These are phyloP conservation scores for Naumovozyma baii DNA, from an alignment of 805 yeast species.

Conservation along the genomic window DNA sequence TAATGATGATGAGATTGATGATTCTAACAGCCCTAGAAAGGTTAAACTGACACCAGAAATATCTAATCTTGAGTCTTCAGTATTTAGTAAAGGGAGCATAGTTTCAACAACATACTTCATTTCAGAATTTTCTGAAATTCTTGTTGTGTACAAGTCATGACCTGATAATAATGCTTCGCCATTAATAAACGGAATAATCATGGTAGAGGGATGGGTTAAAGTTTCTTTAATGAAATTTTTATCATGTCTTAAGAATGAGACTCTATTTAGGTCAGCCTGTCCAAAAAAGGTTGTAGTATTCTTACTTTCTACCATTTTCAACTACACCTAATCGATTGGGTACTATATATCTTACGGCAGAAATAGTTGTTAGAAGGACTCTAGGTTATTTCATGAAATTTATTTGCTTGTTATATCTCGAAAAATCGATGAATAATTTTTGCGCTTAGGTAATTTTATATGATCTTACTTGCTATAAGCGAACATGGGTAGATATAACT, in stretches of 20 bases:
- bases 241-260: conserved; percentile 47
- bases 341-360: too few relatives aligned
- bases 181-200: conserved; percentile 32
- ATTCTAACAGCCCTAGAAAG: conserved; percentile 17
- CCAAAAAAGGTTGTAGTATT: conserved; percentile 31
- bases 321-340: too few relatives aligned
- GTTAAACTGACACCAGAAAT: conserved; percentile 16
- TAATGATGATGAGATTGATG: not conserved
- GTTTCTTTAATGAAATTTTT: conserved; percentile 37
- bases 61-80: conserved; percentile 8
- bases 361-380: too few relatives aligned
- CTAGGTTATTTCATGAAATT: too few relatives aligned
- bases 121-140: not conserved
- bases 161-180: conserved; percentile 20
- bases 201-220: conserved; percentile 35
- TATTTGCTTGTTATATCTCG: too few relatives aligned
- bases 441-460: too few relatives aligned
- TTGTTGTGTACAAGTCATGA: not conserved
- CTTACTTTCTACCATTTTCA: not conserved
- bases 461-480: too few relatives aligned
- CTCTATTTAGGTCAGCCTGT: conserved; percentile 42
- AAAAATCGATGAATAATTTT: too few relatives aligned
- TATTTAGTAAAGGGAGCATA: conserved; percentile 5
- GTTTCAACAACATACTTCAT: not conserved
- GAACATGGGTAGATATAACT: too few relatives aligned